Evolutionary conservation across 1,139 yeast species (phyloP).

Genomic region (Groenewaldozyma auringiensis): DNA sequence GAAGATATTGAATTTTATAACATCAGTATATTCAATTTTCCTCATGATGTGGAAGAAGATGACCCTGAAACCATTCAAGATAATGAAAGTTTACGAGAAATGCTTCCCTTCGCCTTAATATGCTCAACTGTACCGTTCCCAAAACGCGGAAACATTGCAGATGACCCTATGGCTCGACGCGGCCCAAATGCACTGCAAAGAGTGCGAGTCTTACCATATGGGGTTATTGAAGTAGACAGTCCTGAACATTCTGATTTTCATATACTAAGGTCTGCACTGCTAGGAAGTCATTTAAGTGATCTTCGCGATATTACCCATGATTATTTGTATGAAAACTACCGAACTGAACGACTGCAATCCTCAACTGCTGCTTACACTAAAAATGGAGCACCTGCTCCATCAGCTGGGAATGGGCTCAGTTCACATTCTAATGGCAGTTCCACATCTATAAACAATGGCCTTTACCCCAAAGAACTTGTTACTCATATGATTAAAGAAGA

Average conservation of each 20-base stretch:
- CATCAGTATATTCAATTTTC: conserved; percentile 79
- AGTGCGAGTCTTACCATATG: conserved; percentile 89
- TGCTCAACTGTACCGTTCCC: conserved; percentile 52
- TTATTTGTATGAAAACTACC: conserved; percentile 79
- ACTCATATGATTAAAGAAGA: conserved; percentile 36
- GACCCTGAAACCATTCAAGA: conserved; percentile 66
- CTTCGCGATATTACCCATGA: conserved; percentile 89
- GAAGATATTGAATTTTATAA: conserved; percentile 72
- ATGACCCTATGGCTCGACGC: neutral
- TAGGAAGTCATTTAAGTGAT: conserved; percentile 82
- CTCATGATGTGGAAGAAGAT: conserved; percentile 59
- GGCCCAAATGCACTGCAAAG: neutral
- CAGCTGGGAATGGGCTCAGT: neutral
- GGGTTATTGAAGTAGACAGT: conserved; percentile 76
- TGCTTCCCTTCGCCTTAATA: conserved; percentile 81
- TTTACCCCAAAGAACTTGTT: conserved; percentile 35
- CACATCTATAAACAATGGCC: neutral
- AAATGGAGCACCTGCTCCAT: neutral
- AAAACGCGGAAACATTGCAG: neutral
- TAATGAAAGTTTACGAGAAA: conserved; percentile 60
- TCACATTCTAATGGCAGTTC: neutral
- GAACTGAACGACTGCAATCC: conserved; percentile 67
- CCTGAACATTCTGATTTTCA: conserved; percentile 73
- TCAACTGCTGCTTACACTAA: neutral
- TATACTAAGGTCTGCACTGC: conserved; percentile 63